These are phyloP conservation scores for Amesomyces nigricolor DNA, from an alignment of 2,329 filamentous ascomycete species.

Conservation along the genomic window DNA sequence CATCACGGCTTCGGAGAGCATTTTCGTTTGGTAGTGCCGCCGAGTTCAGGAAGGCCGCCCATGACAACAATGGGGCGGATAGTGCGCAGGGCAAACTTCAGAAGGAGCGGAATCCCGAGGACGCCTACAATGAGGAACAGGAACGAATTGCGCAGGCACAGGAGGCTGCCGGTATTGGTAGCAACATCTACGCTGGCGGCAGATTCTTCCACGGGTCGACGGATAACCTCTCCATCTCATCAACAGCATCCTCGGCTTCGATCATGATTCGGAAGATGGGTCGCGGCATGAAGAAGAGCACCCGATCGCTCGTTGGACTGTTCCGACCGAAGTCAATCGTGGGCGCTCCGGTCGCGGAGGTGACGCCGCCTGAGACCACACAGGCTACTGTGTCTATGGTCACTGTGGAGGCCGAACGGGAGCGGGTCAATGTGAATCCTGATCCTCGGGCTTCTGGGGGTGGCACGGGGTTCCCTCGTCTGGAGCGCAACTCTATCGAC, in stretches of 20 bases:
- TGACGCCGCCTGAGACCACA: constrained; percentile 59
- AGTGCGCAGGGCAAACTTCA: constrained; percentile 52
- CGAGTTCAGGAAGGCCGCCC: constrained; percentile 73
- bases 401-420: constrained; percentile 87
- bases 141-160: constrained; percentile 86
- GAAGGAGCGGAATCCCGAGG: constrained; percentile 56
- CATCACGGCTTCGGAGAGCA: constrained; percentile 76
- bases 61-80: constrained; percentile 42
- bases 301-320: constrained; percentile 82
- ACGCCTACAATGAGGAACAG: constrained; percentile 80
- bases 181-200: constrained; percentile 85
- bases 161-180: constrained; percentile 85
- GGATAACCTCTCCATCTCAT: constrained; percentile 88
- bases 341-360: constrained; percentile 68
- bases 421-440: constrained; percentile 70
- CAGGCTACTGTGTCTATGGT: constrained; percentile 90
- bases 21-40: constrained; percentile 96
- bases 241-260: constrained; percentile 82
- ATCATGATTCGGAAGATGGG: constrained; percentile 99
- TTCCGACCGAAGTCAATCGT: constrained; percentile 92
- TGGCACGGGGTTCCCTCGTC: constrained; percentile 74
- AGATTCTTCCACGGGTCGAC: constrained; percentile 85
- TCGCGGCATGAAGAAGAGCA: constrained; percentile 93
- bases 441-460: constrained; percentile 65
- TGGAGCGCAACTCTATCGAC: constrained; percentile 79